phyloP scores from a whole-genome alignment of 129 eudicot genomes.

The Lonicera japonica region DNA sequence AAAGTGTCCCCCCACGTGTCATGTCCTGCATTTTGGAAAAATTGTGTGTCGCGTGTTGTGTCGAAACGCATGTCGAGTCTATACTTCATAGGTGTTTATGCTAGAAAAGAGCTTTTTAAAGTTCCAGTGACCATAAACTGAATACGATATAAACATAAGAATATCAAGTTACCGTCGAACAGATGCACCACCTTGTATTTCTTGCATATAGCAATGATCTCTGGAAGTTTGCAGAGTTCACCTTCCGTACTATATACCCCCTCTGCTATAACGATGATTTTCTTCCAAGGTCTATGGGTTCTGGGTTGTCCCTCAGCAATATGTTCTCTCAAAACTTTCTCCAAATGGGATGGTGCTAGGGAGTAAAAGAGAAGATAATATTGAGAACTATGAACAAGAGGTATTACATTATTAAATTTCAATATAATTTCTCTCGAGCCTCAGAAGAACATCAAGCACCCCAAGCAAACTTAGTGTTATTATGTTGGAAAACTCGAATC shows the following conservation, averaged over 20 bases:
- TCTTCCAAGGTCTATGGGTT: constrained; percentile 98
- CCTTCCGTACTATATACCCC: constrained; percentile 99
- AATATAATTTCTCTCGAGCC: background rate
- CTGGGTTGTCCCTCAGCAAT: constrained; percentile 97
- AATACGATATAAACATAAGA: background rate
- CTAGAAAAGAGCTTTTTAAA: background rate
- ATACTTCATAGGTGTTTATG: background rate
- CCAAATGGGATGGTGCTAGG: constrained; percentile 83
- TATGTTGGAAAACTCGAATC: constrained; percentile 84
- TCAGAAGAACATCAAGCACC: background rate
- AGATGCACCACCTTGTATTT: constrained; percentile 63
- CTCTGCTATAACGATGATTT: constrained; percentile 86
- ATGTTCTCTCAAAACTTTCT: constrained; percentile 78
- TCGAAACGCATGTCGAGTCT: too few species aligned
- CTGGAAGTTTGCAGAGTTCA: constrained; percentile 95
- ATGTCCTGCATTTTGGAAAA: too few species aligned
- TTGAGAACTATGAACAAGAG: constrained; percentile 2
- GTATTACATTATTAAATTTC: constrained; percentile 1
- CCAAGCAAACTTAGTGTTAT: constrained; percentile 61
- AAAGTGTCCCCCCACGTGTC: too few species aligned
- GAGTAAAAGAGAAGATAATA: background rate
- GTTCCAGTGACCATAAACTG: background rate
- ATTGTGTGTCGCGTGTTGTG: too few species aligned
- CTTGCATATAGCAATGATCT: constrained; percentile 85
- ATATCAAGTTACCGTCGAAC: background rate